Evolutionary conservation across 208 protist genomes (phyloP), one percentile per base, ranked within the genome.

Genomic region (Crithidia sp.): DNA sequence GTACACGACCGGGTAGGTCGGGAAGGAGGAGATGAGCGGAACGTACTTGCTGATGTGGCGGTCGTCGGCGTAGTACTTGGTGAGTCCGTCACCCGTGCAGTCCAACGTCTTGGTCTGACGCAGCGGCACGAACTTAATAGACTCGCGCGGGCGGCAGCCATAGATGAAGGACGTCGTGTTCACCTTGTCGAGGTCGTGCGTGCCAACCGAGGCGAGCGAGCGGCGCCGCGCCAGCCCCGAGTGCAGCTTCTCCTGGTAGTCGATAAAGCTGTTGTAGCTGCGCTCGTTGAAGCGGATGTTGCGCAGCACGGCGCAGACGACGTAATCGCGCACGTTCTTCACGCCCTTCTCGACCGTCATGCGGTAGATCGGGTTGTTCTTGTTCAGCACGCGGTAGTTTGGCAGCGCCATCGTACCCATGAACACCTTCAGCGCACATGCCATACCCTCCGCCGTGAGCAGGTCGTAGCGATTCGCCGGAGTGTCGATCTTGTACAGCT

Each of bases 221-320:
- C 99, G 92, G 63, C 98, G 94, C 39, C 98, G 85, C 64, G 98
- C 98, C 58, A 99, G 94, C 53, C 99, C 99, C 43, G 95, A 88
- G 87, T 99, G 99, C 44, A 99, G 88, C 83, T 99, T 99, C 41
- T 99, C 98, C 89, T 99, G 97, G 58, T 99, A 95, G 76, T 99
- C 98, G 81, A 99, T 99, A 77, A 99, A 99, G 66, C 92, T 97
- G 55, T 99, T 88, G 83, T 99, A 99, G 52, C 81, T 90, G 52
- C 84, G 77, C 66, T 97, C 77, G 58, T 84, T 97, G 77, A 99
- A 99, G 4, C 63, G 89, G 68, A 99, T 93, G 77, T 98, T 93
- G 60, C 95, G 86, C 36, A 99, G 87, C 8, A 99, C 90, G 9
- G 98, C 99, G 65, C 96, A 98, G 8, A 99, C 98, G 36, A 99